Evolutionary conservation across 371 early-diverging fungal genomes (phyloP).

Genomic region (Cokeromyces recurvatus): DNA sequence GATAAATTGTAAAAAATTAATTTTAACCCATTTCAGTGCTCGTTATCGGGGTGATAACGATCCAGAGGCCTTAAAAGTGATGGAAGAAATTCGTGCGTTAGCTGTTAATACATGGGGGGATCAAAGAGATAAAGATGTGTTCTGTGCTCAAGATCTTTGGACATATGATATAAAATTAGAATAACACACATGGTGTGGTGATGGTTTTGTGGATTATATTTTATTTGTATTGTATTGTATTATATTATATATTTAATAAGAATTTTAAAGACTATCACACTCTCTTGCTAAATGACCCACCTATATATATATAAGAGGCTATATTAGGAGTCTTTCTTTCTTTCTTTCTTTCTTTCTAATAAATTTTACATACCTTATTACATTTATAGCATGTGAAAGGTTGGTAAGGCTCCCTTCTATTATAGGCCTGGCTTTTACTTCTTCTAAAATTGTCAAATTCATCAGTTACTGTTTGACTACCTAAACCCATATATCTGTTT

Average conservation of each 20-base stretch:
- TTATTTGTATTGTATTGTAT: too few species aligned
- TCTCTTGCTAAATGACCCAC: constrained; percentile 29
- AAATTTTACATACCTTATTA: constrained; percentile 24
- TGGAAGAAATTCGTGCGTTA: constrained; percentile 51
- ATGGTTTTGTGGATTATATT: too few species aligned
- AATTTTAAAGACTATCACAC: constrained; percentile 17
- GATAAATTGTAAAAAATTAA: constrained; percentile 37
- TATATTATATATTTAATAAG: too few species aligned
- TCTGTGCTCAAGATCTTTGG: constrained; percentile 47
- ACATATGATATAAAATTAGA: constrained; percentile 30
- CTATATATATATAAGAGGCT: constrained; percentile 3
- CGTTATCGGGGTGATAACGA: constrained; percentile 49
- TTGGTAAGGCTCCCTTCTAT: constrained; percentile 15
- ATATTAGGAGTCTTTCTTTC: background rate
- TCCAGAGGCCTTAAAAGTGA: constrained; percentile 34
- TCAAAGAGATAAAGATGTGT: constrained; percentile 25
- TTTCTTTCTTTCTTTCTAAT: too few species aligned
- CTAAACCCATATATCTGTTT: constrained; percentile 15
- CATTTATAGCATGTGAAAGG: constrained; percentile 23
- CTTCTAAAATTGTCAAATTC: constrained; percentile 21
- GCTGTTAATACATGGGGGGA: constrained; percentile 41
- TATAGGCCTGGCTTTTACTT: constrained; percentile 23
- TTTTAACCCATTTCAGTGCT: constrained; percentile 59
- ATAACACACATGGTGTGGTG: too few species aligned
- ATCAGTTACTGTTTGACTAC: constrained; percentile 9